These are phyloP conservation scores for Antitrichia curtipendula DNA, from an alignment of 225 moss, liverwort and hornwort species.

Conservation along the genomic window DNA sequence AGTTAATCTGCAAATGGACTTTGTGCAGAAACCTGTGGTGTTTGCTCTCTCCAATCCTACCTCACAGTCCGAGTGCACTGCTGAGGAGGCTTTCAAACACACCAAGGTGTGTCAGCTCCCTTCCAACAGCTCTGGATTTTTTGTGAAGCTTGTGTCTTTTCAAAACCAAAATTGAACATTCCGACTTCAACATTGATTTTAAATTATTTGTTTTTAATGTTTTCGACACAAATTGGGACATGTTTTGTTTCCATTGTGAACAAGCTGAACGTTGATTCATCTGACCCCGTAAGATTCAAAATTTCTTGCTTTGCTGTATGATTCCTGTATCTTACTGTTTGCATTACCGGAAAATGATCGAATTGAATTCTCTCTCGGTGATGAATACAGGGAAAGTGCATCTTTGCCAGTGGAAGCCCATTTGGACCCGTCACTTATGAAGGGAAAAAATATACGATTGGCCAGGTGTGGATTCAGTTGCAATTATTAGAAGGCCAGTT, in stretches of 20 bases:
- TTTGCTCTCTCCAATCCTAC: constrained; percentile 81
- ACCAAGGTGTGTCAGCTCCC: constrained; percentile 24
- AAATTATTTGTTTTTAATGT: too few relatives aligned
- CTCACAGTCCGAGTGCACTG: constrained; percentile 55
- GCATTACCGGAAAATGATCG: background rate
- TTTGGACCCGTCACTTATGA: constrained; percentile 54
- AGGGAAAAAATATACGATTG: constrained; percentile 10
- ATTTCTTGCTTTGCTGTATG: background rate
- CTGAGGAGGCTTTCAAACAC: constrained; percentile 59
- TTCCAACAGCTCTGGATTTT: background rate
- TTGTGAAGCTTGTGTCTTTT: background rate
- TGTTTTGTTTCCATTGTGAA: background rate
- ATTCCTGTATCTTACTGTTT: background rate
- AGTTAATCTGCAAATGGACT: background rate
- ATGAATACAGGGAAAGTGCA: constrained; percentile 43
- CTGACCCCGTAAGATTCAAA: background rate
- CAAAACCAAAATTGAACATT: background rate
- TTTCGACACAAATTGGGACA: background rate
- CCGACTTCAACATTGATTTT: background rate
- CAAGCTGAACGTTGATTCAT: too few relatives aligned
- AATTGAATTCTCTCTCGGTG: background rate
- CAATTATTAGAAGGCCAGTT: too few relatives aligned
- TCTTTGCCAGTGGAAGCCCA: constrained; percentile 87
- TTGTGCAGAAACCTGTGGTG: constrained; percentile 58
- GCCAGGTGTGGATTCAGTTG: constrained; percentile 7